phyloP scores from a whole-genome alignment of 2,329 filamentous ascomycete genomes.

The Ophiostoma montium region DNA sequence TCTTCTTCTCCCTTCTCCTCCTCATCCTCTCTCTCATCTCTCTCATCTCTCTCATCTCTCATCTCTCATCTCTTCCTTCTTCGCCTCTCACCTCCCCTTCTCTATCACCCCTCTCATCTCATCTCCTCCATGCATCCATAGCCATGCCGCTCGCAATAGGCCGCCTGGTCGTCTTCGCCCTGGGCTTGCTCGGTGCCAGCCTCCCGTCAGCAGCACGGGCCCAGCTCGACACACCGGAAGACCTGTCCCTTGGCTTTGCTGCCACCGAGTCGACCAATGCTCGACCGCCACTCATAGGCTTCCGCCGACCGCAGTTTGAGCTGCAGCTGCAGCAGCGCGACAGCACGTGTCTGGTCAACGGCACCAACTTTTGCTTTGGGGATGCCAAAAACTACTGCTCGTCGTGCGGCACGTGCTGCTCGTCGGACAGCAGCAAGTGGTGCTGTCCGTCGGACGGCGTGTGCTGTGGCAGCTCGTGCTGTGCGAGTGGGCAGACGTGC shows the following conservation, averaged over 20 bases:
- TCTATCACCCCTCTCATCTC: not conserved
- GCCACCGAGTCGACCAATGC: slow-evolving; percentile 11
- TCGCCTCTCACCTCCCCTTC: not conserved
- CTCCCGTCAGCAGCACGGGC: not conserved
- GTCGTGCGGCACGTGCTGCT: slow-evolving; percentile 19
- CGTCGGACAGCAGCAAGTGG: slow-evolving; percentile 11
- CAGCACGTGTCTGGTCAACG: slow-evolving; percentile 19
- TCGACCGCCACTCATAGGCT: slow-evolving; percentile 13
- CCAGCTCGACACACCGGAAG: not conserved
- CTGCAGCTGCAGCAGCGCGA: slow-evolving; percentile 15
- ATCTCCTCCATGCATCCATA: slow-evolving; percentile 2
- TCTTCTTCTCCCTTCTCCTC: not conserved
- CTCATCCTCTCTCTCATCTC: not conserved
- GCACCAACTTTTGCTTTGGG: slow-evolving; percentile 22
- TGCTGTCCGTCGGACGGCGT: slow-evolving; percentile 17
- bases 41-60: not conserved
- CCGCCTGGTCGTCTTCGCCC: slow-evolving; percentile 9
- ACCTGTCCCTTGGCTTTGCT: slow-evolving; percentile 1
- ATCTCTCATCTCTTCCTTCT: not conserved
- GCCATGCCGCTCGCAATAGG: slow-evolving; percentile 9
- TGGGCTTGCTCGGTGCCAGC: slow-evolving; percentile 1
- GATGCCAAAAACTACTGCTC: slow-evolving; percentile 17
- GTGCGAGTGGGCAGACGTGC: slow-evolving; percentile 19
- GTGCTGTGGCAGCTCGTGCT: slow-evolving; percentile 21
- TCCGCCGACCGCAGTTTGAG: slow-evolving; percentile 8